Conservation (phyloP, 2,329 filamentous ascomycete species). For the Dothistroma pini region DNA sequence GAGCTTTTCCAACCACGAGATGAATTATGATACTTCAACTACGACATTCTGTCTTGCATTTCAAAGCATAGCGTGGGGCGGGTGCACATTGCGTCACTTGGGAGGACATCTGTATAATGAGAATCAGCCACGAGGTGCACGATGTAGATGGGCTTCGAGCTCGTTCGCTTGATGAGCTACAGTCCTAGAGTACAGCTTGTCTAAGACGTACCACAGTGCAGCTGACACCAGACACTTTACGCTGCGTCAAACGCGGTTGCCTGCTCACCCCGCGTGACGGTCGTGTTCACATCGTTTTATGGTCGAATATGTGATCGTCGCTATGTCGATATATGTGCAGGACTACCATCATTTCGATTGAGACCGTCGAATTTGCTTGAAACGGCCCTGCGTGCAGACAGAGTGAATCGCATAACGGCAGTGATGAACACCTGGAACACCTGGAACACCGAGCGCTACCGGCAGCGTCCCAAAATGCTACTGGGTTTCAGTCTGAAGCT, state of each 20-base stretch:
- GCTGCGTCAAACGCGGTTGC: not conserved
- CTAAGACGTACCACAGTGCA: not conserved
- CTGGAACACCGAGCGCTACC: not conserved
- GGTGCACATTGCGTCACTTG: not conserved
- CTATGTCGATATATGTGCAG: not conserved
- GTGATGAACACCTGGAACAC: not conserved
- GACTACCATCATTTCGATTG: not conserved
- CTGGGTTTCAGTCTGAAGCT: not conserved
- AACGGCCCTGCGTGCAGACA: not conserved
- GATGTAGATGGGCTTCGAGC: not conserved
- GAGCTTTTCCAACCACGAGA: conserved; percentile 27
- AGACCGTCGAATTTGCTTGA: not conserved
- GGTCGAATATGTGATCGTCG: not conserved
- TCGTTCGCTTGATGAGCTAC: conserved; percentile 3
- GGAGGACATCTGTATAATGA: not conserved
- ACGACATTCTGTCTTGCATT: not conserved
- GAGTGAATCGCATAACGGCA: not conserved
- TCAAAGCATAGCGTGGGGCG: conserved; percentile 11
- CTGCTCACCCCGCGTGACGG: not conserved
- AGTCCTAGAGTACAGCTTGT: not conserved
- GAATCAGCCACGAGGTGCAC: not conserved
- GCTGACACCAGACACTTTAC: not conserved
- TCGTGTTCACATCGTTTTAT: not conserved
- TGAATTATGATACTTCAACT: conserved; percentile 27
- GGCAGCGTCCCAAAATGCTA: not conserved